These are phyloP conservation scores for Fusarium stilboides DNA, from an alignment of 2,329 filamentous ascomycete genomes.

Conservation along the genomic window DNA sequence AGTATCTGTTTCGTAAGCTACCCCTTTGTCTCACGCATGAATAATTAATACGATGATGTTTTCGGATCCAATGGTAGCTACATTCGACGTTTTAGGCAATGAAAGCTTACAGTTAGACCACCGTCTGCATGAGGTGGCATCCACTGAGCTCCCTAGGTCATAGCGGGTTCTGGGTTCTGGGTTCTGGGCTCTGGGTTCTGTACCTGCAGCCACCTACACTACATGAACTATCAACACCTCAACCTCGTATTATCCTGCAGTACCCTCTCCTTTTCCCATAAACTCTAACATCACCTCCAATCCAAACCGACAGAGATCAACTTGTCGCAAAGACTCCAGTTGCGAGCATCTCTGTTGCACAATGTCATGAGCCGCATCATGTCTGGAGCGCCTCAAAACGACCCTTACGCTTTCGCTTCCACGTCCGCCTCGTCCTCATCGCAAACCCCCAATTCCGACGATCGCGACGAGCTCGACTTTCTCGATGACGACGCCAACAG, in stretches of 20 bases:
- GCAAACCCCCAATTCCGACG: constrained; percentile 53
- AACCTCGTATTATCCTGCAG: background rate
- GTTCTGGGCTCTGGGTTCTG: background rate
- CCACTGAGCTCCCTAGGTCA: constrained; percentile 9
- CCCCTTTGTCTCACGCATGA: constrained; percentile 19
- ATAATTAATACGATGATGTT: constrained; percentile 7
- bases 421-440: constrained; percentile 51
- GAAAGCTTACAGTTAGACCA: constrained; percentile 2
- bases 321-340: constrained; percentile 31
- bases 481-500: constrained; percentile 52
- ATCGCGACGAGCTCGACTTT: constrained; percentile 65
- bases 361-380: constrained; percentile 60
- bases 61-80: constrained; percentile 7
- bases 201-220: background rate
- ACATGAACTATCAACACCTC: background rate
- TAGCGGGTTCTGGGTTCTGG: constrained; percentile 1
- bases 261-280: constrained; percentile 1
- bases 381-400: constrained; percentile 57
- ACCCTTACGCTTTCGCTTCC: constrained; percentile 56
- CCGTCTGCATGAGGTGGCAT: constrained; percentile 14
- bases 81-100: constrained; percentile 37
- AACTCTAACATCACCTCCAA: background rate
- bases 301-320: background rate
- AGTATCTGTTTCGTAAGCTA: background rate
- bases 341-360: constrained; percentile 44